Conservation (phyloP, 2,329 filamentous ascomycete species). For the Dactylellina haptotyla region DNA sequence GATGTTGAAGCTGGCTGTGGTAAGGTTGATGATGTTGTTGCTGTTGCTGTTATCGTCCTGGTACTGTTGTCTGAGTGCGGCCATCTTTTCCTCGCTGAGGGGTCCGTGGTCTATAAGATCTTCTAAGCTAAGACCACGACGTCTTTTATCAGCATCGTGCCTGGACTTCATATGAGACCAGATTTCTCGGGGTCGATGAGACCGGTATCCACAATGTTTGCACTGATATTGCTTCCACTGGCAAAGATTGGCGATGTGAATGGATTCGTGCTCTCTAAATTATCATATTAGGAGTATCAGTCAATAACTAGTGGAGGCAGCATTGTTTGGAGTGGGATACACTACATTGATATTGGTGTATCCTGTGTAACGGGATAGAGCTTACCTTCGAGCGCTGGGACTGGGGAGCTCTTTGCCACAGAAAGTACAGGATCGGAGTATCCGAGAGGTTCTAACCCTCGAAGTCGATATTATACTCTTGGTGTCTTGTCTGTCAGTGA, state of each 20-base stretch:
- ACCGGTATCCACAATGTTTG: constrained; percentile 37
- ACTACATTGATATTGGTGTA: too few species aligned
- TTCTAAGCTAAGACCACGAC: constrained; percentile 10
- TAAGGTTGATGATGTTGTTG: constrained; percentile 4
- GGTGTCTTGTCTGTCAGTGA: constrained; percentile 32
- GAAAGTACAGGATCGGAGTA: constrained; percentile 29
- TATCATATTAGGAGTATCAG: not conserved
- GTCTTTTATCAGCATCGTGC: constrained; percentile 5
- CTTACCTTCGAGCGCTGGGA: constrained; percentile 50
- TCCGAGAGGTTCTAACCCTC: not conserved
- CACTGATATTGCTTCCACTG: constrained; percentile 46
- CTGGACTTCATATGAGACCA: constrained; percentile 37
- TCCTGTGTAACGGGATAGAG: too few species aligned
- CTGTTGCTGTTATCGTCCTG: not conserved
- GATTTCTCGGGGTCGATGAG: constrained; percentile 44
- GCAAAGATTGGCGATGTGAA: constrained; percentile 29
- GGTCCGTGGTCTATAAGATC: constrained; percentile 36
- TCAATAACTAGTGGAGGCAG: not conserved
- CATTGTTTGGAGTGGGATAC: too few species aligned
- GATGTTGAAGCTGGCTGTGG: constrained; percentile 1
- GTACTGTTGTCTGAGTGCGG: constrained; percentile 21
- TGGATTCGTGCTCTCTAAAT: constrained; percentile 38
- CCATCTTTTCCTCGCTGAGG: constrained; percentile 30
- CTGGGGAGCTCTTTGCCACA: constrained; percentile 41
- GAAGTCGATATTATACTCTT: constrained; percentile 29